Evolutionary conservation across 257 asterid genomes (phyloP), one percentile per base, ranked within the genome.

Genomic region (Solanum okadae): DNA sequence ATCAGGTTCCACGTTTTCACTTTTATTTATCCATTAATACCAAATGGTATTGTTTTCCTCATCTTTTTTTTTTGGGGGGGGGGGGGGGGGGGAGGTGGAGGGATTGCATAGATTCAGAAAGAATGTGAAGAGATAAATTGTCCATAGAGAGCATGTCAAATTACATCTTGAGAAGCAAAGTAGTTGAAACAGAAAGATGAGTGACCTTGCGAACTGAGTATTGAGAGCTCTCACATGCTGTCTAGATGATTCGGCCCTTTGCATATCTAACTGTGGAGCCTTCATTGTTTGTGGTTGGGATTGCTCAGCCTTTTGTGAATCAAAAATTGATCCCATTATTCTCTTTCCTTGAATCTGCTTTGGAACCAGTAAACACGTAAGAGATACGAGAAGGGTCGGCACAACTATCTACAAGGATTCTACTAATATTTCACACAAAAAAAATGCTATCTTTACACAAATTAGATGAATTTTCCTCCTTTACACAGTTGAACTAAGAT

Each of bases 221-320:
- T 97, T 96, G 90, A 96, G 99, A 91, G 98, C 99, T 94, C 96
- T 95, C 91, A 95, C 99, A 88, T 97, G 98, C 93, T 93, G 98
- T 88, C 92, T 94, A 49, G 98, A 97, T 86, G 96, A 94, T 88
- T 97, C 98, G 79, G 99, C 98, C 86, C 98, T 91, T 93, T 91
- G 90, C 92, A 71, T 85, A 91, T 95, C 98, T 93, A 94, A 91
- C 44, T 92, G 94, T 49, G 90, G 94, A 31, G 87, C 16, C 31
- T 76, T 42, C 33, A 78, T 63, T 35, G 42, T 20, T 90, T 86
- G 94, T 56, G 86, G 91, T 76, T 59, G 90, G 35, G 96, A 88
- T 46, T 92, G 90, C 67, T 94, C 97, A 35, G 98, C 88, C 87
- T 92, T 91, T 85, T 83, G 93, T 25, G 93, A 87, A 87, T 90